These are phyloP conservation scores for Aspergillaceae sp. DNA, from an alignment of 2,329 filamentous ascomycete species.

Conservation along the genomic window DNA sequence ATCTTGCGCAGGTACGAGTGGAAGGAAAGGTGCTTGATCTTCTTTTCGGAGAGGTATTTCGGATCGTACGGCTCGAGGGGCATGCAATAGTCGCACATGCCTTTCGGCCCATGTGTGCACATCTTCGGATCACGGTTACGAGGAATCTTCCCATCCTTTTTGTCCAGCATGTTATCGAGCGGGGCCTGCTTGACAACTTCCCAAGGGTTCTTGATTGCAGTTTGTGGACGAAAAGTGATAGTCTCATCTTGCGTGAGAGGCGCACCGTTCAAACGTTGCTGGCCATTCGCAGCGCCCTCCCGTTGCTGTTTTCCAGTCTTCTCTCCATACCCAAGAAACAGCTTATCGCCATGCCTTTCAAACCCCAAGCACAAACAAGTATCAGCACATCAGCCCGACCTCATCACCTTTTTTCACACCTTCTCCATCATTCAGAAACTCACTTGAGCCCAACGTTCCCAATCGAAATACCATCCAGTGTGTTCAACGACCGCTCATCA, in stretches of 20 bases:
- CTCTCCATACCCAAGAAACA: constrained; percentile 75
- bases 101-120: constrained; percentile 92
- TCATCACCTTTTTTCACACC: not conserved
- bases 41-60: constrained; percentile 85
- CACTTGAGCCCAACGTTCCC: constrained; percentile 50
- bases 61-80: constrained; percentile 87
- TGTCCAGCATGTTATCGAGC: constrained; percentile 80
- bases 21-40: constrained; percentile 97
- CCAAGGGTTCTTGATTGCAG: constrained; percentile 78
- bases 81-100: constrained; percentile 99
- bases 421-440: constrained; percentile 10
- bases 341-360: constrained; percentile 73
- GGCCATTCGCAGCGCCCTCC: constrained; percentile 38
- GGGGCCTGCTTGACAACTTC: constrained; percentile 81
- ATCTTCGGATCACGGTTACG: constrained; percentile 68
- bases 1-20: constrained; percentile 91
- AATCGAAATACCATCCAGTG: constrained; percentile 48
- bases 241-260: constrained; percentile 44
- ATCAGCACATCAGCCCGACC: not conserved
- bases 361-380: not conserved
- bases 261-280: constrained; percentile 31
- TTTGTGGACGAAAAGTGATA: constrained; percentile 49
- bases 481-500: constrained; percentile 45
- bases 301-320: constrained; percentile 38
- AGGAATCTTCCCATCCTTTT: constrained; percentile 78